Conservation (phyloP, 768 basidiomycete species). For the Phylloporus arenicola region DNA sequence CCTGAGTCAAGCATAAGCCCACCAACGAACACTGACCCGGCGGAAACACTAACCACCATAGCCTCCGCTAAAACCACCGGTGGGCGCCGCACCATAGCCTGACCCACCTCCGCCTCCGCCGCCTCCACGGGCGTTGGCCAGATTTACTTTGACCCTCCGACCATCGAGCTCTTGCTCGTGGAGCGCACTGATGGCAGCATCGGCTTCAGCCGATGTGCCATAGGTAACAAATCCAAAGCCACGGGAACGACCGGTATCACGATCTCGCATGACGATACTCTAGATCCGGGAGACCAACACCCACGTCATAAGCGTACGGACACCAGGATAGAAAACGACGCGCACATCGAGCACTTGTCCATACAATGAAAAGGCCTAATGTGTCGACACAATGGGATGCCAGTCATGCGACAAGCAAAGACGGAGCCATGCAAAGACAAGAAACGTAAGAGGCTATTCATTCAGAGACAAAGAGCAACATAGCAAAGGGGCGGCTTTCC, state of each 20-base stretch:
- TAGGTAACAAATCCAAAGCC: conserved; percentile 97
- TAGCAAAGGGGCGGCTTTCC: conserved; percentile 25
- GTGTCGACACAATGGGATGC: conserved; percentile 10
- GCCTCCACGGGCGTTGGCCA: conserved; percentile 67
- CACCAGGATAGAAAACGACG: conserved; percentile 35
- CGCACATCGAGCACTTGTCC: conserved; percentile 92
- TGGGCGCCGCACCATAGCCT: not conserved
- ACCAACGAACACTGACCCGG: not conserved
- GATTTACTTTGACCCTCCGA: conserved; percentile 83
- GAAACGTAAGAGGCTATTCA: conserved; percentile 26
- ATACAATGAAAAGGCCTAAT: conserved; percentile 75
- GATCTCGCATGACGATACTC: conserved; percentile 98
- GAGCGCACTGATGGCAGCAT: conserved; percentile 66
- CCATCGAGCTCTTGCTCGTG: conserved; percentile 95
- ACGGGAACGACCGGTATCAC: conserved; percentile 94
- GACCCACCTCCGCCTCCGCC: conserved; percentile 38
- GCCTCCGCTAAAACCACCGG: conserved; percentile 11
- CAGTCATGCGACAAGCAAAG: conserved; percentile 8
- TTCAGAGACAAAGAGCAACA: conserved; percentile 42
- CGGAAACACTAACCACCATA: conserved; percentile 17
- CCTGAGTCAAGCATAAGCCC: conserved; percentile 19
- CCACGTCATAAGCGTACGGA: conserved; percentile 18
- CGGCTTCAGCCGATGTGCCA: conserved; percentile 56
- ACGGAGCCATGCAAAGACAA: conserved; percentile 26
- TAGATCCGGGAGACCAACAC: conserved; percentile 36